Percentiles rank a stretch among this genome's conserved stretches.
Evolutionary conservation across 2,329 filamentous ascomycete genomes (phyloP).

Genomic region (Didymella keratinophila): DNA sequence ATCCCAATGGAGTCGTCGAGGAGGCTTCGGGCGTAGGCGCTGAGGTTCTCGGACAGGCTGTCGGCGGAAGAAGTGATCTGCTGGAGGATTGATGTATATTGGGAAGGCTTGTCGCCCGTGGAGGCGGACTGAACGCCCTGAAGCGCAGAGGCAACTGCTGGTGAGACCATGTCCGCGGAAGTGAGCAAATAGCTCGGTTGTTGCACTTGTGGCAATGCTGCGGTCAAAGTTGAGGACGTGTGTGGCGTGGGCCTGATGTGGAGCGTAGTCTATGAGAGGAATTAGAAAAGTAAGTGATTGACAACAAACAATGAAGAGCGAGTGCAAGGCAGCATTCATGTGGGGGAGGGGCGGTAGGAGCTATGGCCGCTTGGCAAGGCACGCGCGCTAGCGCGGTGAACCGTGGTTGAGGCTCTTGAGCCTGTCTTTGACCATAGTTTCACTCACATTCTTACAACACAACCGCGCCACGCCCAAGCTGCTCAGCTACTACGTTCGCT

Average conservation of each 20-base stretch:
- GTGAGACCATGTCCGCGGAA: slow-evolving; percentile 56
- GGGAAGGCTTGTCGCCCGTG: slow-evolving; percentile 60
- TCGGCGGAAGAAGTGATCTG: slow-evolving; percentile 60
- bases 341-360: slow-evolving; percentile 21
- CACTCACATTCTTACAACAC: not conserved
- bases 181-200: slow-evolving; percentile 15
- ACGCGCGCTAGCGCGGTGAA: slow-evolving; percentile 9
- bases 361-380: slow-evolving; percentile 19
- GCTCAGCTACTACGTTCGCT: slow-evolving; percentile 6
- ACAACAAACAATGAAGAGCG: not conserved
- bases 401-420: slow-evolving; percentile 14
- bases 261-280: not conserved
- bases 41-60: slow-evolving; percentile 67
- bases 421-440: slow-evolving; percentile 1
- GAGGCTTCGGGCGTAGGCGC: slow-evolving; percentile 71
- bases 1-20: slow-evolving; percentile 75
- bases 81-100: slow-evolving; percentile 66
- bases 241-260: not conserved
- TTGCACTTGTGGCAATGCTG: slow-evolving; percentile 5
- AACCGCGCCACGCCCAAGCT: slow-evolving; percentile 1
- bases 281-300: not conserved
- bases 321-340: slow-evolving; percentile 19
- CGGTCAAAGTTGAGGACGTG: not conserved
- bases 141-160: slow-evolving; percentile 58
- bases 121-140: slow-evolving; percentile 59